Conservation (phyloP, 2,329 filamentous ascomycete genomes). For the Dendryphion nanum region DNA sequence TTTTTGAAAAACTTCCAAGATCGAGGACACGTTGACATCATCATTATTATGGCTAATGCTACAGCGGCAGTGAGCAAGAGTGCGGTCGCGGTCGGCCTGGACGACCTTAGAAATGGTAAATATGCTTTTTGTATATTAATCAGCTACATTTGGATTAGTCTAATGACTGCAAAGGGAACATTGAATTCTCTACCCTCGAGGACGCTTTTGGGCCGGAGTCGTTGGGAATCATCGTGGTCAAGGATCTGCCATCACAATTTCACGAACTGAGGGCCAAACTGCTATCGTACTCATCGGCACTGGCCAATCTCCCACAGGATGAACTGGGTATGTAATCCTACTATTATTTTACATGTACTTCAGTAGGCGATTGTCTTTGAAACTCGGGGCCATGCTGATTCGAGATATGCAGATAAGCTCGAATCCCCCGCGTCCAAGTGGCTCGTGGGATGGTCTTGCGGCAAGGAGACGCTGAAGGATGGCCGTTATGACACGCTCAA, state of each 20-base stretch:
- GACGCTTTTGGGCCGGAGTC: constrained; percentile 87
- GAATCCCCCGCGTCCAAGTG: constrained; percentile 56
- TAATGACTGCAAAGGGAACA: constrained; percentile 52
- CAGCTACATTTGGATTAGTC: too few relatives aligned
- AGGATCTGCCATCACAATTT: constrained; percentile 74
- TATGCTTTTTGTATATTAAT: too few relatives aligned
- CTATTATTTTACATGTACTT: too few relatives aligned
- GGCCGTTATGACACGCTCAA: constrained; percentile 78
- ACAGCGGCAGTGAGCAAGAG: background rate
- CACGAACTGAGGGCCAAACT: constrained; percentile 67
- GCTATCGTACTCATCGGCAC: constrained; percentile 83
- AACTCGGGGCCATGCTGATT: constrained; percentile 8
- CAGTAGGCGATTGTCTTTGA: too few relatives aligned
- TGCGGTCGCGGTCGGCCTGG: constrained; percentile 29
- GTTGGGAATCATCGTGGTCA: constrained; percentile 90
- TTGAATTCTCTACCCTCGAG: constrained; percentile 68
- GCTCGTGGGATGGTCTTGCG: constrained; percentile 72
- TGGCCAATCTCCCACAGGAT: constrained; percentile 72
- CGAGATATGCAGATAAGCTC: constrained; percentile 38
- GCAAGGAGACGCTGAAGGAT: constrained; percentile 77
- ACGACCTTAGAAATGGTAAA: constrained; percentile 48
- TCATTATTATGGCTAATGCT: background rate
- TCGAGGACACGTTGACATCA: background rate
- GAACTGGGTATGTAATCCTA: constrained; percentile 70
- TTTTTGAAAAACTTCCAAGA: background rate